Conservation (phyloP, 768 basidiomycete species). For the Hemileccinum rubropunctum region DNA sequence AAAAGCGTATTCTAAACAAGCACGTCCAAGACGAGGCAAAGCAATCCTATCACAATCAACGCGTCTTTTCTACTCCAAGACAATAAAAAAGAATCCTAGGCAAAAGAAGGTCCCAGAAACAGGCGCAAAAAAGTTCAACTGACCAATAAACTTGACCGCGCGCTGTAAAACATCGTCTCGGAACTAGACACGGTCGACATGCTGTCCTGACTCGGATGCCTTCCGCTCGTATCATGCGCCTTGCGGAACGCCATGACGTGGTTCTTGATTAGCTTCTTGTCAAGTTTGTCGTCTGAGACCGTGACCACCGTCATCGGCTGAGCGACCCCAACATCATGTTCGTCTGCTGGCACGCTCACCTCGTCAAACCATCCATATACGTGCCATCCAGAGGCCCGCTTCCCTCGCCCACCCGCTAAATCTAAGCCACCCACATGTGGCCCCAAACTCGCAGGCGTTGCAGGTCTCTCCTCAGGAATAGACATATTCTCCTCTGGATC, state of each 20-base stretch:
- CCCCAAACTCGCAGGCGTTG: slow-evolving; percentile 22
- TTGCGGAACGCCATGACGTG: slow-evolving; percentile 12
- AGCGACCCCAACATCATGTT: background rate
- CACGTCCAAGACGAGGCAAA: background rate
- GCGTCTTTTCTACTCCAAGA: background rate
- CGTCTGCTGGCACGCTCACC: slow-evolving; percentile 1
- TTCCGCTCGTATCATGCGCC: background rate
- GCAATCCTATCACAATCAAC: background rate
- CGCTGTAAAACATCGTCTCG: slow-evolving; percentile 30
- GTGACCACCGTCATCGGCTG: background rate
- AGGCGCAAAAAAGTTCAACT: background rate
- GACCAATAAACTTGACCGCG: slow-evolving; percentile 26
- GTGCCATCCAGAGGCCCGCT: slow-evolving; percentile 34
- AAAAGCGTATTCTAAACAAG: too few species aligned
- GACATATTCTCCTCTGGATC: slow-evolving; percentile 7
- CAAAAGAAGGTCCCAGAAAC: background rate
- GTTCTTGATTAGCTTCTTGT: slow-evolving; percentile 7
- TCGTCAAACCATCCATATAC: slow-evolving; percentile 31
- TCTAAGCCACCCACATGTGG: slow-evolving; percentile 30
- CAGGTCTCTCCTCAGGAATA: slow-evolving; percentile 5
- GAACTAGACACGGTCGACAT: slow-evolving; percentile 21
- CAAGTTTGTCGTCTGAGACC: background rate
- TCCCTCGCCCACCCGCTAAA: slow-evolving; percentile 28
- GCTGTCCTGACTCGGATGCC: slow-evolving; percentile 28
- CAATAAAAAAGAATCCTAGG: background rate